Conservation (phyloP, 176 grass and related monocot species). For the Oryza glumipatula region DNA sequence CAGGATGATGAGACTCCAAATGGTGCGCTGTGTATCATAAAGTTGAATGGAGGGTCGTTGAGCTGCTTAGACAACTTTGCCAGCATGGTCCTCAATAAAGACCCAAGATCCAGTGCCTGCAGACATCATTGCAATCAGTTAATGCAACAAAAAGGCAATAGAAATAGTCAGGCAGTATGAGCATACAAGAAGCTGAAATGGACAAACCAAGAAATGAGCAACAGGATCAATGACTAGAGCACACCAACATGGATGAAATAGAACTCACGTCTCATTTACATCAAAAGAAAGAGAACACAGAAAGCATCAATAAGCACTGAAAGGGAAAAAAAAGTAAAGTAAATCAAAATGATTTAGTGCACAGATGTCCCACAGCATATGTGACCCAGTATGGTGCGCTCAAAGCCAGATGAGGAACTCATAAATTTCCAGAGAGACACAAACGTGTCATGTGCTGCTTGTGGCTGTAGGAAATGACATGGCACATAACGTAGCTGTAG, state of each 20-base stretch:
- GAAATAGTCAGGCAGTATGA: not conserved
- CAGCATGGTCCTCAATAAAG: constrained; percentile 72
- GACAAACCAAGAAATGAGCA: not conserved
- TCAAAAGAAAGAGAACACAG: not conserved
- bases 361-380: not conserved
- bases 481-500: not conserved
- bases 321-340: not conserved
- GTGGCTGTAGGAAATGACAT: not conserved
- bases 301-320: not conserved
- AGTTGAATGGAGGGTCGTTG: constrained; percentile 85
- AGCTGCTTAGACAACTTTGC: constrained; percentile 87
- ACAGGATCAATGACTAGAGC: not conserved
- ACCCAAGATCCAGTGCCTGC: constrained; percentile 82
- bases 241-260: not conserved
- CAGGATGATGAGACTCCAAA: constrained; percentile 51
- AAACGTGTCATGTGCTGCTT: not conserved
- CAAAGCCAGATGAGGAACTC: not conserved
- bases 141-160: not conserved
- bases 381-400: not conserved
- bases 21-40: constrained; percentile 78
- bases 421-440: not conserved
- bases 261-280: constrained; percentile 2
- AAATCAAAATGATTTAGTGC: constrained; percentile 2
- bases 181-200: constrained; percentile 1
- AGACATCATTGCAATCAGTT: not conserved